These are phyloP conservation scores for Colletotrichum theobromicola DNA, from an alignment of 2,329 filamentous ascomycete genomes.

Conservation along the genomic window DNA sequence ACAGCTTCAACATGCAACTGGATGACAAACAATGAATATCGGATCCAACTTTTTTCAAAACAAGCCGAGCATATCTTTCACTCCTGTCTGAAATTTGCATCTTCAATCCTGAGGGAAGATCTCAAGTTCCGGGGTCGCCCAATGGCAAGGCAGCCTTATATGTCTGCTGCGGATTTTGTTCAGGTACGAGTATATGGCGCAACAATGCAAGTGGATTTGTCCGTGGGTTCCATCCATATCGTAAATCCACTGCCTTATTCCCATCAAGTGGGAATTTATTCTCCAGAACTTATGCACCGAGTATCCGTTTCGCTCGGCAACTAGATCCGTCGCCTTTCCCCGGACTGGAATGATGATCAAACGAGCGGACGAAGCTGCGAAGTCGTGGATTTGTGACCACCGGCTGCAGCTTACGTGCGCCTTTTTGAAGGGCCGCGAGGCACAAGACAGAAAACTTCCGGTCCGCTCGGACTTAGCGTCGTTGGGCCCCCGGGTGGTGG, in stretches of 20 bases:
- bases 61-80: neutral
- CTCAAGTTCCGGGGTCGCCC: neutral
- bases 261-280: neutral
- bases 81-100: neutral
- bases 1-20: neutral
- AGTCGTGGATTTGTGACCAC: neutral
- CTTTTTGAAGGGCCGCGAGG: neutral
- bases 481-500: neutral
- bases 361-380: neutral
- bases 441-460: neutral
- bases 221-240: neutral
- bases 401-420: neutral
- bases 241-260: neutral
- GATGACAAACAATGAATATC: neutral
- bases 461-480: neutral
- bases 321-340: neutral
- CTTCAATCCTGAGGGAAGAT: neutral
- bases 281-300: neutral
- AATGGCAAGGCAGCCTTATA: neutral
- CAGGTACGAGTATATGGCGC: neutral
- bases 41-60: neutral
- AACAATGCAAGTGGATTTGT: neutral
- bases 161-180: neutral
- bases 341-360: neutral
- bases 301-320: neutral